Base-by-base conservation (phyloP, 2,329 filamentous ascomycete genomes). In the Aspergillus neotritici region DNA sequence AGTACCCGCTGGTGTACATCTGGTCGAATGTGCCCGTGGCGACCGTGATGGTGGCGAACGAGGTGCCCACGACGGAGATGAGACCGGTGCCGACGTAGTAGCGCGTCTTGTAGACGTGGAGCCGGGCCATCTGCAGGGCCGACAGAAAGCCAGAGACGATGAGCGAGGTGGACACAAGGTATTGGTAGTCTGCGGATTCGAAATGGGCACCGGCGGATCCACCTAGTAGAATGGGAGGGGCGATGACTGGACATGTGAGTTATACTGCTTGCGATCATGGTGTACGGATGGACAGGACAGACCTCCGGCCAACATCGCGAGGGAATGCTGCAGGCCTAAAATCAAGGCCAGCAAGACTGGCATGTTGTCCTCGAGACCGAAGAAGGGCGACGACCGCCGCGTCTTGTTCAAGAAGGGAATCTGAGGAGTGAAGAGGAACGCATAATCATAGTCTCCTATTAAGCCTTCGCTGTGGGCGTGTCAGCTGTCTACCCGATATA, bases 401-500 rank as follows among this genome's bases (percentile, higher is more conserved):
- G 69, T 57, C 62, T 78, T 80, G 60, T 78, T 82, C 74, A 93
- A 82, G 65, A 95, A 95, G 0, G 90, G 90, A 15, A 95, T 67
- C 53, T 86, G 89, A 1, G 77, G 86, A 15, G 72, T 80, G 74
- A 96, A 94, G 32, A 96, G 81, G 59, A 89, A 93, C 30, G 65
- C 86, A 76, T 96, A 96, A 74, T 96, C 86, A 66, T 96, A 96
- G 56, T 82, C 76, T 50, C 90, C 90, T 43, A 96, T 66, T 17
- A 95, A 75, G 10, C 90, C 90, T 1, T 89, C 77, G 48, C 73
- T 82, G 35, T 31, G 30, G 9, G 17, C 8, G 3, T 5, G 34
- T 46, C 28, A 37, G 35, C 11, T 14, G 29, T n/a, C 15, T 5
- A 13, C 9, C n/a, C 21, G 8, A 51, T 13, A 45, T 16, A 9